Percentiles rank a stretch among this genome's conserved stretches.
Evolutionary conservation across 139 green algal species (phyloP).

Genomic region (Picochlorum sp.): DNA sequence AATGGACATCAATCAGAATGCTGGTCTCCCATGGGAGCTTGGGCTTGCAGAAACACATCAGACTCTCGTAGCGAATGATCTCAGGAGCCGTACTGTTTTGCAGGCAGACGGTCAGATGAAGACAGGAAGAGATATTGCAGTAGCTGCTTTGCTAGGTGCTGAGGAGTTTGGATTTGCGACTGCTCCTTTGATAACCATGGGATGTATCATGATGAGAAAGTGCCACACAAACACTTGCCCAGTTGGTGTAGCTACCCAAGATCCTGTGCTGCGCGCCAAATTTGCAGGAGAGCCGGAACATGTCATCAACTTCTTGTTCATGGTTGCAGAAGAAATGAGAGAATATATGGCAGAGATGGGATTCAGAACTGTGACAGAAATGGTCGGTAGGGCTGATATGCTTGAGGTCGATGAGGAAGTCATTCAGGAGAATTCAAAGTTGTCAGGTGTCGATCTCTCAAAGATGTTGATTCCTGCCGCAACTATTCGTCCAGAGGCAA

Average conservation of each 20-base stretch:
- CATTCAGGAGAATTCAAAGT: slow-evolving; percentile 57
- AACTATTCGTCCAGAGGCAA: slow-evolving; percentile 65
- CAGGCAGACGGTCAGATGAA: slow-evolving; percentile 93
- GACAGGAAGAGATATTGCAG: slow-evolving; percentile 80
- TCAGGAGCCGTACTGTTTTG: slow-evolving; percentile 73
- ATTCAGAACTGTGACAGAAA: slow-evolving; percentile 73
- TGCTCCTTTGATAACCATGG: slow-evolving; percentile 89
- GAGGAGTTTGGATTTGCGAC: slow-evolving; percentile 97
- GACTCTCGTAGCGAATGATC: slow-evolving; percentile 92
- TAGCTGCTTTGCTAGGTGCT: slow-evolving; percentile 81
- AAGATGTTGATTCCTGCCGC: slow-evolving; percentile 75
- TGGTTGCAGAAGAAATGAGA: slow-evolving; percentile 89
- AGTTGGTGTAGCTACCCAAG: slow-evolving; percentile 88
- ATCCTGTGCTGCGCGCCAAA: slow-evolving; percentile 92
- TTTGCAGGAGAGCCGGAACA: slow-evolving; percentile 85
- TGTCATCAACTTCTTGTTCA: slow-evolving; percentile 96
- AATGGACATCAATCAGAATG: slow-evolving; percentile 70
- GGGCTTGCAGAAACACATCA: slow-evolving; percentile 91
- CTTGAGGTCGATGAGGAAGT: slow-evolving; percentile 58
- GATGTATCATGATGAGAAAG: slow-evolving; percentile 83
- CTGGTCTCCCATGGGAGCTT: slow-evolving; percentile 89
- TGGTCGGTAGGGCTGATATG: slow-evolving; percentile 86
- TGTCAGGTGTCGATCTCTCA: slow-evolving; percentile 67
- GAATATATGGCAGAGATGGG: slow-evolving; percentile 84
- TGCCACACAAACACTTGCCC: slow-evolving; percentile 97